These are phyloP conservation scores for Fusarium zealandicum DNA, from an alignment of 2,329 filamentous ascomycete genomes.

Conservation along the genomic window DNA sequence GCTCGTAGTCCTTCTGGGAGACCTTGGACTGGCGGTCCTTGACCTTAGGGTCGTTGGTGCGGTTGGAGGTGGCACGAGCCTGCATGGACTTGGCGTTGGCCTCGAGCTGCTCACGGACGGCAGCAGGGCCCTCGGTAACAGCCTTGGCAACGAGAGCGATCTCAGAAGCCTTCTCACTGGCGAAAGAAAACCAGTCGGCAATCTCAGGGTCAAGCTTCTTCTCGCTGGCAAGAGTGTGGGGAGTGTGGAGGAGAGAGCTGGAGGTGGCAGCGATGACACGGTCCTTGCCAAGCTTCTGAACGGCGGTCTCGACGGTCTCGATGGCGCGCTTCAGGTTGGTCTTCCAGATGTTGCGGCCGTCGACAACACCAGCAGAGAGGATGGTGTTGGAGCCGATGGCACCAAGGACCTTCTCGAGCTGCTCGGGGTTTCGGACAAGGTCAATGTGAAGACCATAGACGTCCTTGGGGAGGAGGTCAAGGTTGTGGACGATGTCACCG, in stretches of 20 bases:
- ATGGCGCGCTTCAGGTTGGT: constrained; percentile 98
- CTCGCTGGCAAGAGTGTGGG: constrained; percentile 97
- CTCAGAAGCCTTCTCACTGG: constrained; percentile 90
- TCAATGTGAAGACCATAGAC: constrained; percentile 91
- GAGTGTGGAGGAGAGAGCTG: constrained; percentile 96
- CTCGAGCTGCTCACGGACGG: constrained; percentile 88
- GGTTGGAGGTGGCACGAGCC: constrained; percentile 87
- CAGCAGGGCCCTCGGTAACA: constrained; percentile 87
- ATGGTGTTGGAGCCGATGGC: constrained; percentile 88
- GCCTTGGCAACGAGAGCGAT: constrained; percentile 95
- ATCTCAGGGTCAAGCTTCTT: constrained; percentile 97
- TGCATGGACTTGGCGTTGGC: constrained; percentile 96
- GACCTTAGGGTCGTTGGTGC: constrained; percentile 96
- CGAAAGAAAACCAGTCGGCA: constrained; percentile 98
- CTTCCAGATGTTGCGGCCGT: constrained; percentile 99
- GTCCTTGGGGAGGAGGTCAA: constrained; percentile 82
- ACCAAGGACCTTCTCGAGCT: constrained; percentile 84
- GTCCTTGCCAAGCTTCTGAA: constrained; percentile 96
- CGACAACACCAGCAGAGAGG: constrained; percentile 94
- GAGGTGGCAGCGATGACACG: constrained; percentile 97
- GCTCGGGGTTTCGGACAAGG: constrained; percentile 97
- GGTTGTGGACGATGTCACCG: constrained; percentile 99
- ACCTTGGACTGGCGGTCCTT: constrained; percentile 95
- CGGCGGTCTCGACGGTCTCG: constrained; percentile 84
- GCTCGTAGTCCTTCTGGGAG: constrained; percentile 84